Evolutionary conservation across 257 asterid species (phyloP).

Genomic region (Linaria vulgaris): DNA sequence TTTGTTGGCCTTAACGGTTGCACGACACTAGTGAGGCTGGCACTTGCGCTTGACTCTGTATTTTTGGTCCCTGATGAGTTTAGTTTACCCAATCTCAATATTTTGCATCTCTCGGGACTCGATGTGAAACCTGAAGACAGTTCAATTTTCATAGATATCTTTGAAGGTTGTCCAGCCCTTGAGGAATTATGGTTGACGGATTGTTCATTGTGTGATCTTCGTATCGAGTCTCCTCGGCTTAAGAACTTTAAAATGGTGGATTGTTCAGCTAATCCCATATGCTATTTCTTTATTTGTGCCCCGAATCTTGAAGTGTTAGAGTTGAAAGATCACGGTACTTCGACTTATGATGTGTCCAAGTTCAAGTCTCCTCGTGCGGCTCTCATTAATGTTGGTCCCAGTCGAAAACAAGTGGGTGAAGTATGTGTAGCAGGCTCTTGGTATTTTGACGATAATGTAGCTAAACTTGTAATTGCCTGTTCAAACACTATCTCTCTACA

Average conservation of each 20-base stretch:
- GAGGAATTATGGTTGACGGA: not conserved
- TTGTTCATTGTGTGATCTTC: not conserved
- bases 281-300: not conserved
- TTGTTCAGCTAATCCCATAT: not conserved
- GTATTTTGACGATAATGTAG: not conserved
- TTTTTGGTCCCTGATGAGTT: not conserved
- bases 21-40: not conserved
- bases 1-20: not conserved
- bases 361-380: slow-evolving; percentile 1
- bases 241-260: not conserved
- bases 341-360: no score
- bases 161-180: not conserved
- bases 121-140: not conserved
- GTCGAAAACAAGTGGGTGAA: not conserved
- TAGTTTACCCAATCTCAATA: not conserved
- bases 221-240: not conserved
- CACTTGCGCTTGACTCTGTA: no score
- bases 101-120: not conserved
- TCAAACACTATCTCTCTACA: not conserved
- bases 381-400: slow-evolving; percentile 7
- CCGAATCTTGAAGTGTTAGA: not conserved
- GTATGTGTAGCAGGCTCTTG: no score
- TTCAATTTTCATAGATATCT: not conserved
- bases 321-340: no score
- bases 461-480: not conserved